Conservation (phyloP, 108 stramenopile species). For the Chaetoceros muelleri region DNA sequence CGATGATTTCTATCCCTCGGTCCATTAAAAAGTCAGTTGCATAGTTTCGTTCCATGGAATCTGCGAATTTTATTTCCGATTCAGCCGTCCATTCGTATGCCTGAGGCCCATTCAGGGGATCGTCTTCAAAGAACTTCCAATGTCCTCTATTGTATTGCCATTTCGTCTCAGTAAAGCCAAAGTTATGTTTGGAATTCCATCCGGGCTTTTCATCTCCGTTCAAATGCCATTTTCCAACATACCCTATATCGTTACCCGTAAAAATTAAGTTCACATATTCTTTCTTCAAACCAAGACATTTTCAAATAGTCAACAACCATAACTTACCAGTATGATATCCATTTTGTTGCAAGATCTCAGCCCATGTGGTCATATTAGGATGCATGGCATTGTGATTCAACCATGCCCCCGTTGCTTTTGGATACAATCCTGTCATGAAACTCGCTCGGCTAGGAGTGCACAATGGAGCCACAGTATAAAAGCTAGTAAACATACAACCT, state of each 20-base stretch:
- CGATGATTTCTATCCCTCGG: neutral
- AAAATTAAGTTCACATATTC: too few species aligned
- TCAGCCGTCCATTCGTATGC: neutral
- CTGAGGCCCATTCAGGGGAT: neutral
- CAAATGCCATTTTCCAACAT: conserved; percentile 1
- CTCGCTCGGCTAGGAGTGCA: neutral
- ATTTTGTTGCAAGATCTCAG: neutral
- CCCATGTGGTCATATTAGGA: neutral
- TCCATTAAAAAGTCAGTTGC: neutral
- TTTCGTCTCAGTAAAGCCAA: neutral
- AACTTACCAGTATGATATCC: conserved; percentile 3
- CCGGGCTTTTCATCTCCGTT: neutral
- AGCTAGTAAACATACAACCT: neutral
- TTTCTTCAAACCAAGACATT: too few species aligned
- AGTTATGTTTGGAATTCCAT: neutral
- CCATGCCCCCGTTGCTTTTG: neutral
- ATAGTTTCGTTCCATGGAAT: neutral
- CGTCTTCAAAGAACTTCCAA: neutral
- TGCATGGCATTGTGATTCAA: neutral
- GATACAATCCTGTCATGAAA: conserved; percentile 2
- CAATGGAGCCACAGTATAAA: neutral
- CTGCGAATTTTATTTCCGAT: neutral
- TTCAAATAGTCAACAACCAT: too few species aligned
- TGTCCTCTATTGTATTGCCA: conserved; percentile 1
- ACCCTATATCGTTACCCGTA: too few species aligned